phyloP scores from a whole-genome alignment of 2,329 filamentous ascomycete species.

The Rutstroemia sp. region DNA sequence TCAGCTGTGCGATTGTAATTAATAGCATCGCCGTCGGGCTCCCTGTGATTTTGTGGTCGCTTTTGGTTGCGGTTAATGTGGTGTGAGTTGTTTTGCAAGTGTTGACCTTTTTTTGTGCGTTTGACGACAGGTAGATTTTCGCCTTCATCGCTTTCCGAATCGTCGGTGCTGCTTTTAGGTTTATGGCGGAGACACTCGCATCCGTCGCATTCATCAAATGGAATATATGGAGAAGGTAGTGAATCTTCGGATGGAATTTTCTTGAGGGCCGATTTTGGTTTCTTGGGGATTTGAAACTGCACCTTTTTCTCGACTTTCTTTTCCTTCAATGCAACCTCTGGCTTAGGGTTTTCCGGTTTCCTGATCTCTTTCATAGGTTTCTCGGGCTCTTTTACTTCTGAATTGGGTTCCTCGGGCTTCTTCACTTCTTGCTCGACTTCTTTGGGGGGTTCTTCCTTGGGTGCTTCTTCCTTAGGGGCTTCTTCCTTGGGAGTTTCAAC shows the following conservation, averaged over 20 bases:
- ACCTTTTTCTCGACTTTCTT: conserved; percentile 1
- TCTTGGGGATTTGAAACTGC: conserved; percentile 1
- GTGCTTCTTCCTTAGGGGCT: no score
- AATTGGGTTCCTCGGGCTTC: no score
- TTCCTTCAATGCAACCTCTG: no score
- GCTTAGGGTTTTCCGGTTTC: neutral
- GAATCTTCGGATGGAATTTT: neutral
- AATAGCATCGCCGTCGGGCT: neutral
- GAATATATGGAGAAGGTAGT: neutral
- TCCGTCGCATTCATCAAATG: neutral
- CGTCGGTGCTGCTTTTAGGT: conserved; percentile 2
- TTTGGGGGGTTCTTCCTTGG: neutral
- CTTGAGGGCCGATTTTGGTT: conserved; percentile 5
- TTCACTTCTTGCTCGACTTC: no score
- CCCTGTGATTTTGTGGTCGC: neutral
- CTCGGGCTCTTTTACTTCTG: neutral
- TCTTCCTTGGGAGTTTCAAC: no score
- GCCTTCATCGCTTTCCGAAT: conserved; percentile 1
- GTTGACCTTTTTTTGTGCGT: neutral
- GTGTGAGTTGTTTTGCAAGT: neutral
- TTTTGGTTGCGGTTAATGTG: neutral
- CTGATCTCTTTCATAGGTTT: neutral
- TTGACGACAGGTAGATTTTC: neutral
- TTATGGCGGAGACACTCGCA: neutral
- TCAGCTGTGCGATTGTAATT: neutral